These are phyloP conservation scores for Ilex asprella DNA, from an alignment of 257 asterid genomes.

Conservation along the genomic window DNA sequence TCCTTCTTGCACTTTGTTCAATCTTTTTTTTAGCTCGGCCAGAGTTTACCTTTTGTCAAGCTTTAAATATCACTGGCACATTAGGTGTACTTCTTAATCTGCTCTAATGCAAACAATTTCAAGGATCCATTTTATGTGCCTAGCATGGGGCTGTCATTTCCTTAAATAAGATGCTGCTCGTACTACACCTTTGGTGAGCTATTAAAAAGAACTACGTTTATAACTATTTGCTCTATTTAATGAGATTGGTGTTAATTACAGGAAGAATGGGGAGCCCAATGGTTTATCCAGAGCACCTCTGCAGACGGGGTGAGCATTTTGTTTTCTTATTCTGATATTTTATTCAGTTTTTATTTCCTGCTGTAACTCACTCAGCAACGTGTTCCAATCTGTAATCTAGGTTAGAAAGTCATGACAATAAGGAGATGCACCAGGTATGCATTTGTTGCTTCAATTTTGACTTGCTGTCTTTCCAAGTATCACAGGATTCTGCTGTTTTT, in stretches of 20 bases:
- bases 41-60: no score
- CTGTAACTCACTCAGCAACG: slow-evolving; percentile 12
- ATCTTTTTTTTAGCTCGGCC: no score
- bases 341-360: neutral
- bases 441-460: slow-evolving; percentile 1
- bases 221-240: neutral
- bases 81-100: no score
- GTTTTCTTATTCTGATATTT: neutral
- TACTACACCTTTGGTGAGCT: no score
- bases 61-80: no score
- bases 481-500: slow-evolving; percentile 5
- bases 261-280: slow-evolving; percentile 18
- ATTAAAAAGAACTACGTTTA: no score
- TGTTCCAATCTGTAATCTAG: slow-evolving; percentile 24
- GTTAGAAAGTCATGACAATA: slow-evolving; percentile 30
- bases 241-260: neutral
- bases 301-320: slow-evolving; percentile 22
- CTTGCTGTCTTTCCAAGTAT: slow-evolving; percentile 3
- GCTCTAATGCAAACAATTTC: no score
- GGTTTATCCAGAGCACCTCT: slow-evolving; percentile 24
- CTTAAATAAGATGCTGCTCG: no score
- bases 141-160: no score
- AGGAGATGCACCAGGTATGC: slow-evolving; percentile 35
- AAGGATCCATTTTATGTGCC: no score
- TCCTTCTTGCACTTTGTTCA: no score